A percentile compares a stretch with the other conserved stretches of the same genome.
These are phyloP conservation scores for Farysia itapuensis DNA, from an alignment of 1,284 basidiomycete genomes.

Conservation along the genomic window DNA sequence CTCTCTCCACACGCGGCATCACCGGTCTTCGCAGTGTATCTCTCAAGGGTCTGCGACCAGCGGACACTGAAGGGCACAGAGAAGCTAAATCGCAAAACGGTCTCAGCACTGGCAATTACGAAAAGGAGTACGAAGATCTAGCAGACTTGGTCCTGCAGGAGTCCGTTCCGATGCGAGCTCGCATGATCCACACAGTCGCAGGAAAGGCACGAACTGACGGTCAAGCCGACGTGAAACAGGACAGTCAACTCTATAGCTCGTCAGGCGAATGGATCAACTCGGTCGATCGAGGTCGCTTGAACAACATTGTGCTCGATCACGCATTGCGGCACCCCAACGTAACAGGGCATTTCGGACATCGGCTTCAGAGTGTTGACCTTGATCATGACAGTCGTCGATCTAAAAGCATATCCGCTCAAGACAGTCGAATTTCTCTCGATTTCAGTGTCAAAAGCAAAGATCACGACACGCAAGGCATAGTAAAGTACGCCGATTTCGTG, in stretches of 20 bases:
- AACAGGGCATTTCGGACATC: constrained; percentile 76
- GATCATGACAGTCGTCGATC: constrained; percentile 63
- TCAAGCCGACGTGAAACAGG: constrained; percentile 29
- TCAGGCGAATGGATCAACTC: constrained; percentile 91
- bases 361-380: constrained; percentile 74
- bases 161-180: constrained; percentile 88
- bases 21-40: constrained; percentile 76
- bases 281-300: constrained; percentile 83
- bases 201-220: constrained; percentile 3
- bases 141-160: constrained; percentile 75
- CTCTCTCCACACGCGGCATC: constrained; percentile 89
- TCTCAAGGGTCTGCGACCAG: constrained; percentile 4
- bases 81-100: no score
- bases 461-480: constrained; percentile 1
- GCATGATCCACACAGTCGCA: constrained; percentile 83
- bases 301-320: constrained; percentile 77
- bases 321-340: constrained; percentile 70
- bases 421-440: constrained; percentile 15
- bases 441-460: constrained; percentile 14
- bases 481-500: constrained; percentile 33
- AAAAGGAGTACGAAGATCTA: constrained; percentile 61
- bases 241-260: constrained; percentile 76
- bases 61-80: neutral
- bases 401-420: neutral
- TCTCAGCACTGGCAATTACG: constrained; percentile 6